A percentile compares a stretch with the other conserved stretches of the same genome.
These are phyloP conservation scores for Mucor racemosus DNA, from an alignment of 371 early-diverging fungal species.

Conservation along the genomic window DNA sequence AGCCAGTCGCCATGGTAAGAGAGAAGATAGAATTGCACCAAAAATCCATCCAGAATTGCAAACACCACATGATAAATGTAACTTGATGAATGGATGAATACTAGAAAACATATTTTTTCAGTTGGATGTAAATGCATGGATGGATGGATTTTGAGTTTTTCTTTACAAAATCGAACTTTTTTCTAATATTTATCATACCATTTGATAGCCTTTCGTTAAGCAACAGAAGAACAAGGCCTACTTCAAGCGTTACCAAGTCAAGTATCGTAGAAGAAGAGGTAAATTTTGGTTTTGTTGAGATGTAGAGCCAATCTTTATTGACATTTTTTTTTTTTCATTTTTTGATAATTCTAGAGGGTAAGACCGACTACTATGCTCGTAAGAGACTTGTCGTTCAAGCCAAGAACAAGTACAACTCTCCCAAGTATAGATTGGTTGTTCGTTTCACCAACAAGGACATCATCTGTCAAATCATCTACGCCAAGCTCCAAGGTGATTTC, in stretches of 20 bases:
- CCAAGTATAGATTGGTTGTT: slow-evolving; percentile 99
- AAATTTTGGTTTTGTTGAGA: slow-evolving; percentile 28
- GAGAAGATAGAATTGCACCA: not conserved
- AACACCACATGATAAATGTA: not conserved
- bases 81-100: slow-evolving; percentile 2
- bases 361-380: slow-evolving; percentile 99
- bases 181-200: not conserved
- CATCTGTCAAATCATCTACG: slow-evolving; percentile 97
- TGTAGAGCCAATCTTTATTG: not conserved
- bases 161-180: not conserved
- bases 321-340: not conserved
- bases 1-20: slow-evolving; percentile 36
- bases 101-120: not conserved
- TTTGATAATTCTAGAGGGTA: slow-evolving; percentile 81
- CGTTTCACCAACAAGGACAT: slow-evolving; percentile 99
- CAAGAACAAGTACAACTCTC: slow-evolving; percentile 99
- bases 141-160: slow-evolving; percentile 17
- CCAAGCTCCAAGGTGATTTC: slow-evolving; percentile 98
- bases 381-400: slow-evolving; percentile 98
- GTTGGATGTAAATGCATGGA: slow-evolving; percentile 12
- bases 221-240: slow-evolving; percentile 78
- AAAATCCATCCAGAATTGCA: not conserved
- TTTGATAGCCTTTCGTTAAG: slow-evolving; percentile 49
- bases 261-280: slow-evolving; percentile 98
- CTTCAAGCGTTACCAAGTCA: slow-evolving; percentile 99